Evolutionary conservation across 306 rosid species (phyloP).

Genomic region (Sicyos baderoa): DNA sequence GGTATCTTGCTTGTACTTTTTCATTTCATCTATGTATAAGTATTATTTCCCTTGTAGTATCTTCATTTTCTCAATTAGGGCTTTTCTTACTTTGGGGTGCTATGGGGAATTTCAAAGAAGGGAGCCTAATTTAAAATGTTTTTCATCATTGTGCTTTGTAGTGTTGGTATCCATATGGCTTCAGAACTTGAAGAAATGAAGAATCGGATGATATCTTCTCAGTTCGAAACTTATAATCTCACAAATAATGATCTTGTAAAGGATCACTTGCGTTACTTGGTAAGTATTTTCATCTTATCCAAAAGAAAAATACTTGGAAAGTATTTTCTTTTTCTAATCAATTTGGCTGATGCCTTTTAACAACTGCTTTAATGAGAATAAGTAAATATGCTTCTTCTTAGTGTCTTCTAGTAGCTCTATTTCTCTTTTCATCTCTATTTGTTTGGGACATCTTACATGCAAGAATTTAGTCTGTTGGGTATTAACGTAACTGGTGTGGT

Average conservation of each 20-base stretch:
- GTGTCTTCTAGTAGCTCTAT: background rate
- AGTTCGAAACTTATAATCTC: slow-evolving; percentile 54
- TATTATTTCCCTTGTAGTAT: background rate
- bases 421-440: background rate
- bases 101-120: background rate
- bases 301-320: slow-evolving; percentile 94
- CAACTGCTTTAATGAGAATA: background rate
- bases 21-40: background rate
- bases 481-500: background rate
- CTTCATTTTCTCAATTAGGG: background rate
- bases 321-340: slow-evolving; percentile 9
- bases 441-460: background rate
- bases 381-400: background rate
- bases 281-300: slow-evolving; percentile 35
- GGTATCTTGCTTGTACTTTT: background rate
- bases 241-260: slow-evolving; percentile 76
- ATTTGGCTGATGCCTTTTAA: background rate
- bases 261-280: slow-evolving; percentile 93
- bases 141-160: slow-evolving; percentile 27
- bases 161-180: slow-evolving; percentile 74
- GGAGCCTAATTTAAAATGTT: background rate
- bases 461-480: background rate
- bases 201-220: slow-evolving; percentile 50
- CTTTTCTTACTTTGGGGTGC: background rate
- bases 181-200: slow-evolving; percentile 61